These are phyloP conservation scores for Phialophora verrucosa DNA, from an alignment of 2,329 filamentous ascomycete species.

Conservation along the genomic window DNA sequence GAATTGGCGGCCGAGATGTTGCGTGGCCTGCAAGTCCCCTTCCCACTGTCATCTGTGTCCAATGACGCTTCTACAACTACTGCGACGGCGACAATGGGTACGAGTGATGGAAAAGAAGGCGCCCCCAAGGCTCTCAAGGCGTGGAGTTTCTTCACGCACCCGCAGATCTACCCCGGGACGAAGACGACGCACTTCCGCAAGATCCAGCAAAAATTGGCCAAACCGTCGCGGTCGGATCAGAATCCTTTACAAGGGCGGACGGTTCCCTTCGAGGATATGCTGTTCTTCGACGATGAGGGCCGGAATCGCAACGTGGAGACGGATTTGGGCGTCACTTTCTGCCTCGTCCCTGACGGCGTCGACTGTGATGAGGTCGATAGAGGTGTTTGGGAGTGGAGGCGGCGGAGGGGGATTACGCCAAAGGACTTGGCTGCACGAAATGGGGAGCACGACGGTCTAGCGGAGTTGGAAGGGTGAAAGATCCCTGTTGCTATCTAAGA, in stretches of 20 bases:
- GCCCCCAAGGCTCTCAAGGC: constrained; percentile 61
- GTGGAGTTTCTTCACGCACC: constrained; percentile 61
- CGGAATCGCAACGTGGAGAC: constrained; percentile 80
- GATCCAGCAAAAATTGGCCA: constrained; percentile 62
- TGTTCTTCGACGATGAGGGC: constrained; percentile 94
- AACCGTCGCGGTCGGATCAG: constrained; percentile 1
- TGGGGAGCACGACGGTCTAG: neutral
- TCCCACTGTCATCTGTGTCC: constrained; percentile 39
- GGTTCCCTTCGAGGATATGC: constrained; percentile 78
- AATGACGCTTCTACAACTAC: too few relatives aligned
- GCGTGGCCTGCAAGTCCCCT: constrained; percentile 69
- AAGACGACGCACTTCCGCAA: constrained; percentile 86
- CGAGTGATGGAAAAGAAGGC: constrained; percentile 48
- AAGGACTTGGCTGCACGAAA: constrained; percentile 13
- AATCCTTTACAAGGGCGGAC: constrained; percentile 45
- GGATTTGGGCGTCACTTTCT: constrained; percentile 80
- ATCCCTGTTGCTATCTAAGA: neutral
- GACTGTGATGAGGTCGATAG: constrained; percentile 76
- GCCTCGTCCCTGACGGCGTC: constrained; percentile 79
- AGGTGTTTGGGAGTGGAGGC: constrained; percentile 81
- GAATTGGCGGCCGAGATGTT: constrained; percentile 82
- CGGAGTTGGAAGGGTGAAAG: constrained; percentile 12
- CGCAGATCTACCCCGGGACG: constrained; percentile 72
- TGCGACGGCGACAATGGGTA: neutral
- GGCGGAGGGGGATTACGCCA: constrained; percentile 62